A percentile compares a stretch with the other conserved stretches of the same genome.
Conservation (phyloP, 139 green algal species). For the Chara braunii region DNA sequence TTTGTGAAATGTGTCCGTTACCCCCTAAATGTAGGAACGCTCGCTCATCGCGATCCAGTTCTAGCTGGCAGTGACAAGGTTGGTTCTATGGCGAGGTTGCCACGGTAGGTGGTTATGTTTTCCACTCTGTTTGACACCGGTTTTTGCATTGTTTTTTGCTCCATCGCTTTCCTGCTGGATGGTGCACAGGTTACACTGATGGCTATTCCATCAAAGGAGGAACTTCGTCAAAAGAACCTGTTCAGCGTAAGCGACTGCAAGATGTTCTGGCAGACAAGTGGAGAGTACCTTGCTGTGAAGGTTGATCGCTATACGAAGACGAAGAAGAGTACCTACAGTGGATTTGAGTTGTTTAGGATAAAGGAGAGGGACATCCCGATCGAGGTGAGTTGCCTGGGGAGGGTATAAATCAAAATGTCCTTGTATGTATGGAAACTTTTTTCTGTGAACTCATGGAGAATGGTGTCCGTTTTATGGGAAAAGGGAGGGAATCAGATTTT, state of each 20-base stretch:
- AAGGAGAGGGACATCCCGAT: constrained; percentile 73
- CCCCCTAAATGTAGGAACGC: too few relatives aligned
- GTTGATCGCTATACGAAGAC: constrained; percentile 97
- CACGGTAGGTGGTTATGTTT: too few relatives aligned
- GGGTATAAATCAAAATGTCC: not conserved
- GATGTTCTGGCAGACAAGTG: constrained; percentile 90
- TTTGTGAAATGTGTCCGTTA: too few relatives aligned
- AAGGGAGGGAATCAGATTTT: too few relatives aligned
- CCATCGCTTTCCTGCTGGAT: too few relatives aligned
- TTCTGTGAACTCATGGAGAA: too few relatives aligned
- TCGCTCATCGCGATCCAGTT: too few relatives aligned
- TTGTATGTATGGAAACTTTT: not conserved
- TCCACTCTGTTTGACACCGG: too few relatives aligned
- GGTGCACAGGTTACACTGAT: constrained; percentile 54
- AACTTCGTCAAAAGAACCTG: constrained; percentile 94
- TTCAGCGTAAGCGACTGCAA: constrained; percentile 87
- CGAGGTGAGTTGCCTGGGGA: constrained; percentile 44
- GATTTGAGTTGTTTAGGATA: constrained; percentile 90
- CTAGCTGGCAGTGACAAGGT: too few relatives aligned
- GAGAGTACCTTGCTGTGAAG: constrained; percentile 91
- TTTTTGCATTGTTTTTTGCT: too few relatives aligned
- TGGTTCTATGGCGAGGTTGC: too few relatives aligned
- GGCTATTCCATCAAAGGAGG: constrained; percentile 61
- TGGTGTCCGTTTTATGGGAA: too few relatives aligned
- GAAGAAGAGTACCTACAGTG: constrained; percentile 85